Base-by-base conservation (phyloP, 371 early-diverging fungal genomes). In the Nematocida displodere region DNA sequence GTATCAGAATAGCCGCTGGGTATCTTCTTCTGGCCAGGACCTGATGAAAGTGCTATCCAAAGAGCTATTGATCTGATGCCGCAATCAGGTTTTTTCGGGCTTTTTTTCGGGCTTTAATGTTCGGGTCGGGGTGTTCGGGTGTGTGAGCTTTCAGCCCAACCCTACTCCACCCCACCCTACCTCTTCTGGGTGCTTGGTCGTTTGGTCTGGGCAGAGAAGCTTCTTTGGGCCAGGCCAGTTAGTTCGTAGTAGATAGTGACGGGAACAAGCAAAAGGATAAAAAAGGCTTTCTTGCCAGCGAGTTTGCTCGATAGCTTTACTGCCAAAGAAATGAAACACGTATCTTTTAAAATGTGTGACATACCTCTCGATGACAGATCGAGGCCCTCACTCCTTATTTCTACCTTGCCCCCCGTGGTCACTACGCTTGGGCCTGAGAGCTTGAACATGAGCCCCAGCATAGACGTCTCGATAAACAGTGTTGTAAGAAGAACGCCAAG, bases 1-100 rank as follows among this genome's bases (percentile, higher is more conserved):
- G 77, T 89, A 86, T 66, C 87, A 87, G 64, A 64, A 71, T 0
- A 68, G 78, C 15, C 66, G 84, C 75, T 65, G 85, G 84, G 24
- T 80, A 61, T 62, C 78, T 42, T 20, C 29, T 2, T 54, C 47
- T 24, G 78, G 40, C 17, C 59, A 64, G 36, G 33, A 49, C 34
- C 40, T 71, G 29, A 29, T 71, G 8, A 61, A 44, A 3, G n/a
- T 56, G 13, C 44, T 71, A 22, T 44, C 61, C 22, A 44, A 71
- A 20, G 75, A 71, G 34, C 28, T 71, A 29, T 33, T 37, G 17
- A n/a, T 22, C 15, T 53, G 20, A 39, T 52, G 20, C 53, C 50
- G 37, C 15, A 50, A 8, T 8, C 52, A 28, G 7, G n/a, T 15
- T 48, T 24, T 65, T 17, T 54, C 48, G 15, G n/a, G 7, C 28